Evolutionary conservation across 2,329 filamentous ascomycete species (phyloP), one percentile per base, ranked within the genome.

Genomic region (Cordyceps militaris): DNA sequence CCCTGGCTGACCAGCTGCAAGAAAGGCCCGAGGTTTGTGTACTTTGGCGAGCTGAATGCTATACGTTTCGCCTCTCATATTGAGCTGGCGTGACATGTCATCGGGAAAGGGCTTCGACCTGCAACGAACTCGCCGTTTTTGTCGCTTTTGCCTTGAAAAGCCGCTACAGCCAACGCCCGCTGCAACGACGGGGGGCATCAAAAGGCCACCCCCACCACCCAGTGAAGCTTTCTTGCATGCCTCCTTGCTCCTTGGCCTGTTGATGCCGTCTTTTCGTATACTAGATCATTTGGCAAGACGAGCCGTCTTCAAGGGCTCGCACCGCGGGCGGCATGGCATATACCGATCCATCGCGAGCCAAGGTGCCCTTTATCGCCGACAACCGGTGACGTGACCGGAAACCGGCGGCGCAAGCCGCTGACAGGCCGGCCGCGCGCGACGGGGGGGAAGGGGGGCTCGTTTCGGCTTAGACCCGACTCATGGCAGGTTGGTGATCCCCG

Each of bases 351-450:
- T n/a, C n/a, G n/a, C n/a, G n/a, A n/a, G n/a, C n/a, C n/a, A n/a
- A n/a, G n/a, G n/a, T n/a, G n/a, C n/a, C n/a, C n/a, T n/a, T n/a
- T n/a, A n/a, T n/a, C n/a, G n/a, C n/a, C n/a, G n/a, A n/a, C n/a
- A n/a, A n/a, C n/a, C n/a, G n/a, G n/a, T n/a, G n/a, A n/a, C n/a
- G n/a, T n/a, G n/a, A n/a, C n/a, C n/a, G n/a, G n/a, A n/a, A n/a
- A n/a, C n/a, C 6, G 28, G 28, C 28, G 28, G 6, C 10, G 28
- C 7, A n/a, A 49, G 47, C 10, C 32, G 49, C 49, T 52, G 49
- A 52, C 49, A 11, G 36, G 10, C 47, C 24, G 48, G 36, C 36
- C 50, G 38, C 50, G 50, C 50, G 50, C 50, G 50, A 53, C 36
- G 10, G n/a, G 3, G 34, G n/a, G 14, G 8, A 36, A 36, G 13